phyloP scores from a whole-genome alignment of 495 filamentous ascomycete genomes.

The Pseudoneurospora amorphoporcata region DNA sequence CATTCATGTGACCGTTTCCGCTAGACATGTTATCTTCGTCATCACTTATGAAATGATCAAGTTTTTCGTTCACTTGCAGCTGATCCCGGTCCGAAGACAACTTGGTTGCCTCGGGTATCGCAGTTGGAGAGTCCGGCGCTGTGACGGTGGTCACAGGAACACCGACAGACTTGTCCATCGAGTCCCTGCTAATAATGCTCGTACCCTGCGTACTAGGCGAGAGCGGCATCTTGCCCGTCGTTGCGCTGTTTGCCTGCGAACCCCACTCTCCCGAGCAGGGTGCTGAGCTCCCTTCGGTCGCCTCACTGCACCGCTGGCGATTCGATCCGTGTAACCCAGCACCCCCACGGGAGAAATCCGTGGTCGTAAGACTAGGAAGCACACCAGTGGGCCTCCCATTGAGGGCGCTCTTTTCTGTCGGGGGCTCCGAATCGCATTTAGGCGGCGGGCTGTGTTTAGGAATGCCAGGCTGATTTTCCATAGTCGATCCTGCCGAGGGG shows the following conservation, averaged over 20 bases:
- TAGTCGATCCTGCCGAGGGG: neutral
- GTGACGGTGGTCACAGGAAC: constrained; percentile 29
- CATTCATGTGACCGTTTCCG: constrained; percentile 2
- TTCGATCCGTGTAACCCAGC: constrained; percentile 20
- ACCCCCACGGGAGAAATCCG: constrained; percentile 23
- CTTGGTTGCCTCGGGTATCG: constrained; percentile 15
- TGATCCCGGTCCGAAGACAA: neutral
- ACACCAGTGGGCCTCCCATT: constrained; percentile 23
- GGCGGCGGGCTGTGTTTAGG: neutral
- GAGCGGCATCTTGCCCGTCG: constrained; percentile 46
- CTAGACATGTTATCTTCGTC: neutral
- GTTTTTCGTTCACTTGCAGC: neutral
- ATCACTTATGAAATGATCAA: neutral
- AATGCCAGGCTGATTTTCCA: constrained; percentile 8
- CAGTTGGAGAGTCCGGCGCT: constrained; percentile 25
- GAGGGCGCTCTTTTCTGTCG: neutral
- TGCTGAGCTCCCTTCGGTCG: constrained; percentile 42
- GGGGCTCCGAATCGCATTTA: constrained; percentile 6
- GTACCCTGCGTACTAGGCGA: constrained; percentile 49
- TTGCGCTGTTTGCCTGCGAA: constrained; percentile 45
- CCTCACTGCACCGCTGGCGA: constrained; percentile 41
- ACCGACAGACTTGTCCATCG: constrained; percentile 31
- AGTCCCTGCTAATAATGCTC: constrained; percentile 44
- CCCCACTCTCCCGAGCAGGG: constrained; percentile 39
- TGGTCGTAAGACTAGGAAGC: constrained; percentile 5